These are phyloP conservation scores for Thyridium curvatum DNA, from an alignment of 2,329 filamentous ascomycete species.

Conservation along the genomic window DNA sequence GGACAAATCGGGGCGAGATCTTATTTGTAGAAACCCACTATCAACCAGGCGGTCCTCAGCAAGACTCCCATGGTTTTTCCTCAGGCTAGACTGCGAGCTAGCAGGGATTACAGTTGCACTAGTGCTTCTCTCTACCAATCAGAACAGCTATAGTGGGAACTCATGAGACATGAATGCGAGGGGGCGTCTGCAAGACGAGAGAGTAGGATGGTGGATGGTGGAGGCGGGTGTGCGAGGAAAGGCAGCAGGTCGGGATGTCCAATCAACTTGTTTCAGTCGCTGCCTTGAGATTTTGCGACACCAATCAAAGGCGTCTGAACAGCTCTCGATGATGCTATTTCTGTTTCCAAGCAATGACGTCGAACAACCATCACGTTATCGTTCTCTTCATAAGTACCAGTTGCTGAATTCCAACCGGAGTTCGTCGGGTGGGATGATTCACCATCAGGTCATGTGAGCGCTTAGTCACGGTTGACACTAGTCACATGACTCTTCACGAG, in stretches of 20 bases:
- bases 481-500: too few relatives aligned
- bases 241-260: too few relatives aligned
- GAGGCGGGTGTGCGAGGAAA: background rate
- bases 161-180: constrained; percentile 10
- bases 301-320: background rate
- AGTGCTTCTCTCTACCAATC: constrained; percentile 8
- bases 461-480: too few relatives aligned
- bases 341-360: too few relatives aligned
- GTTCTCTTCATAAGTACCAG: too few relatives aligned
- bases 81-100: constrained; percentile 7
- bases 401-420: too few relatives aligned
- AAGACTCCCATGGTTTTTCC: constrained; percentile 9
- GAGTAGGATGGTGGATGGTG: background rate
- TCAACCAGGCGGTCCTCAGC: constrained; percentile 7
- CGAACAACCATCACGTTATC: too few relatives aligned
- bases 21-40: constrained; percentile 32
- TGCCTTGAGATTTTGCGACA: background rate
- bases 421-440: too few relatives aligned
- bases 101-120: constrained; percentile 9
- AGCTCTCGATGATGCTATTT: too few relatives aligned
- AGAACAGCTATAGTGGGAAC: background rate
- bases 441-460: too few relatives aligned
- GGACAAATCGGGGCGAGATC: constrained; percentile 31
- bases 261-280: too few relatives aligned
- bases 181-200: background rate